These are phyloP conservation scores for Solanum tarapatanum DNA, from an alignment of 257 asterid genomes.

Conservation along the genomic window DNA sequence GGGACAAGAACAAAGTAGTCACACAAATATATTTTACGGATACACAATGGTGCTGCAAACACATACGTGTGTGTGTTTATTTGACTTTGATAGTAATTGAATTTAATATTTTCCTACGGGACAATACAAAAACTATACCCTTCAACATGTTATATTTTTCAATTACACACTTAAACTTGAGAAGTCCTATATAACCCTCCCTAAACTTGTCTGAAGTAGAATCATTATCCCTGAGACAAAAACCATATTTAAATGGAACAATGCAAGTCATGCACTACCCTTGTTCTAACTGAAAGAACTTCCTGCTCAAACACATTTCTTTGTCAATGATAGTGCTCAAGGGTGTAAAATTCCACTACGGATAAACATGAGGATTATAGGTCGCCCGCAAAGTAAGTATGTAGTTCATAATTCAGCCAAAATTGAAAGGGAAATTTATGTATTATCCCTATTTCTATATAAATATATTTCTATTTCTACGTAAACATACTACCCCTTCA, in stretches of 20 bases:
- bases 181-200: background rate
- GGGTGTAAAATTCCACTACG: background rate
- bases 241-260: background rate
- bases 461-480: background rate
- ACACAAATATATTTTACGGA: background rate
- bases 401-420: background rate
- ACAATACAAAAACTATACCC: background rate
- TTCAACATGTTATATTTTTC: background rate
- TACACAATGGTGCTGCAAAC: background rate
- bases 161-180: background rate
- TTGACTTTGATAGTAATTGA: background rate
- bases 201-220: background rate
- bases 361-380: background rate
- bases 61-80: background rate
- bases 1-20: conserved; percentile 13
- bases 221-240: background rate
- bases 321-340: background rate
- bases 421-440: background rate
- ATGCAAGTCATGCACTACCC: background rate
- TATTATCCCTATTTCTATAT: background rate
- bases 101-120: background rate
- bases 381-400: background rate
- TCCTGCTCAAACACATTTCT: background rate
- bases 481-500: background rate
- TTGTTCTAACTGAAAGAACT: background rate